Evolutionary conservation across 1,284 basidiomycete species (phyloP).

Genomic region (Trametes versicolor): DNA sequence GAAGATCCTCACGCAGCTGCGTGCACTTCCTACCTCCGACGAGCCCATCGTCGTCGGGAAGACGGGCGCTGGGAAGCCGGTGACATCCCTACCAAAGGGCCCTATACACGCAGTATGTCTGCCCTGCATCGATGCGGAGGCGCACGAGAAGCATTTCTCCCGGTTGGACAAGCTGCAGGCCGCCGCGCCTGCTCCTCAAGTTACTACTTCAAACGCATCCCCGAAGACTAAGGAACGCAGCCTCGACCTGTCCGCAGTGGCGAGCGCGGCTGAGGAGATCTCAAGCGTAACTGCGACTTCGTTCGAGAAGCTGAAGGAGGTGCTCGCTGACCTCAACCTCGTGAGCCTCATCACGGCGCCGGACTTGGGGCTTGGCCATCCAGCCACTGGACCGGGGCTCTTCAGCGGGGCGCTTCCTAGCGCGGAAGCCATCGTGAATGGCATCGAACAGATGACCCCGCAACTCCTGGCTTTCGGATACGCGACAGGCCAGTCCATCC

Average conservation of each 20-base stretch:
- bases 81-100: constrained; percentile 40
- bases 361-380: constrained; percentile 69
- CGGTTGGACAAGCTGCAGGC: constrained; percentile 38
- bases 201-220: constrained; percentile 6
- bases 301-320: constrained; percentile 56
- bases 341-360: constrained; percentile 63
- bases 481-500: constrained; percentile 71
- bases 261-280: constrained; percentile 29
- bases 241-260: constrained; percentile 13
- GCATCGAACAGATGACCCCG: constrained; percentile 75
- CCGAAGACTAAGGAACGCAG: constrained; percentile 17
- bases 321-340: constrained; percentile 66
- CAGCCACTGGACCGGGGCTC: constrained; percentile 63
- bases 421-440: constrained; percentile 72
- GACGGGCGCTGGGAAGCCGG: constrained; percentile 33
- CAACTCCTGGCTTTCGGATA: constrained; percentile 81
- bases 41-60: constrained; percentile 35
- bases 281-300: constrained; percentile 58
- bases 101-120: constrained; percentile 85
- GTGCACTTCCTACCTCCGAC: constrained; percentile 51
- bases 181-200: constrained; percentile 8
- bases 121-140: constrained; percentile 66
- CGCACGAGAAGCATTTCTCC: constrained; percentile 63
- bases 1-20: constrained; percentile 74
- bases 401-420: constrained; percentile 79